Conservation (phyloP, 371 early-diverging fungal species). For the Apophysomyces ossiformis region DNA sequence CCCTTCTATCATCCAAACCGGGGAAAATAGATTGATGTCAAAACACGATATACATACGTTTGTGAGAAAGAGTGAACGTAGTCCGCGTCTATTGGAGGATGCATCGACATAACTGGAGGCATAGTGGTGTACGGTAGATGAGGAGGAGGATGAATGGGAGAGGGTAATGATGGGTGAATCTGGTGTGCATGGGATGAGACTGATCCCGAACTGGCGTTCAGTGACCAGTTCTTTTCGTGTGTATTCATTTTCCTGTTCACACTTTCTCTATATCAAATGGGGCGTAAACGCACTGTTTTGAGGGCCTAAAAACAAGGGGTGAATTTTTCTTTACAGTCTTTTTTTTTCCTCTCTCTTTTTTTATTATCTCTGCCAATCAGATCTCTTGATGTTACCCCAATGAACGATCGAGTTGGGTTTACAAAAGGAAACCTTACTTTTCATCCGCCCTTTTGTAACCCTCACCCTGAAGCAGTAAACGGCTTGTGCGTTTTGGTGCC, state of each 20-base stretch:
- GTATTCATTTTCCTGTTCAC: constrained; percentile 15
- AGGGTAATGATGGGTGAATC: constrained; percentile 20
- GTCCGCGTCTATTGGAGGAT: constrained; percentile 6
- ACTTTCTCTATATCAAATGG: neutral
- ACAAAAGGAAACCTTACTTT: neutral
- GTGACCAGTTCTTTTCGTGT: constrained; percentile 27
- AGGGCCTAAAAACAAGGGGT: constrained; percentile 6
- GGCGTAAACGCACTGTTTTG: constrained; percentile 1
- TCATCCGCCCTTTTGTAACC: neutral
- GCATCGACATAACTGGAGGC: constrained; percentile 11
- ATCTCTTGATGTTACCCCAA: neutral
- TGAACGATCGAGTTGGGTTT: neutral
- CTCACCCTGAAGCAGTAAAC: neutral
- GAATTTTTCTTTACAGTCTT: constrained; percentile 1
- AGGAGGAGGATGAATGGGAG: constrained; percentile 26
- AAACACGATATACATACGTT: constrained; percentile 1
- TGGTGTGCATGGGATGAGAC: constrained; percentile 20
- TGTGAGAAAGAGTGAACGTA: constrained; percentile 8
- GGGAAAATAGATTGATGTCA: constrained; percentile 5
- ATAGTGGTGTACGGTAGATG: constrained; percentile 10
- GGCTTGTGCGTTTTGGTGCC: constrained; percentile 11
- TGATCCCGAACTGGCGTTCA: constrained; percentile 18
- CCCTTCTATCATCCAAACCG: constrained; percentile 4
- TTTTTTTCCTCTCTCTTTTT: constrained; percentile 7
- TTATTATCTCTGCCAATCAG: neutral